These are phyloP conservation scores for Colletotrichum kahawae DNA, from an alignment of 2,329 filamentous ascomycete genomes.

Conservation along the genomic window DNA sequence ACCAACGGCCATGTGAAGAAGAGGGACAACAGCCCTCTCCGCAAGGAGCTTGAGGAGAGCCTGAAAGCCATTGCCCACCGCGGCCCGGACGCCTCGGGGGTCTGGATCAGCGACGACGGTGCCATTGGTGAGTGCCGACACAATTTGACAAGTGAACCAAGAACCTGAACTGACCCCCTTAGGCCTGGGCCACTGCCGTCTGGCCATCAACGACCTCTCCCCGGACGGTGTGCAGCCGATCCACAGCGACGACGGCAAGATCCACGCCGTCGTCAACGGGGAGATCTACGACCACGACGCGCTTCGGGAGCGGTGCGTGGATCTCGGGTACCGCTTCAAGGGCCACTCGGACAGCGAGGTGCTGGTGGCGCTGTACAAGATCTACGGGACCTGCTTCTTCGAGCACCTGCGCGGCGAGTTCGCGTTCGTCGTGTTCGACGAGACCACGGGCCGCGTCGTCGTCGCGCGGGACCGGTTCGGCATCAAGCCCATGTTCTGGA, in stretches of 20 bases:
- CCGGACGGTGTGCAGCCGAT: conserved; percentile 52
- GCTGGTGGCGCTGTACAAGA: conserved; percentile 55
- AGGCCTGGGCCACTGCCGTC: conserved; percentile 52
- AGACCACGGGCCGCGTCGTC: conserved; percentile 43
- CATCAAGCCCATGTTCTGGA: conserved; percentile 63
- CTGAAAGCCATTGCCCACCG: conserved; percentile 33
- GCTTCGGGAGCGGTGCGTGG: conserved; percentile 41
- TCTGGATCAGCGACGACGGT: conserved; percentile 30
- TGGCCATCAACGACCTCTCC: conserved; percentile 58
- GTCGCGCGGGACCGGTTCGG: conserved; percentile 60
- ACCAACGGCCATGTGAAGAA: background rate
- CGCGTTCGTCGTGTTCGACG: conserved; percentile 55
- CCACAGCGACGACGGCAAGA: conserved; percentile 33
- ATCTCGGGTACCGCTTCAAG: conserved; percentile 47
- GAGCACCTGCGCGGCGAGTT: conserved; percentile 59
- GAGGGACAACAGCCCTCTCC: background rate
- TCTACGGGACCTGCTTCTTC: conserved; percentile 44
- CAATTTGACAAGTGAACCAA: background rate
- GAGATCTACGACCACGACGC: conserved; percentile 62
- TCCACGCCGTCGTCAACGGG: conserved; percentile 65
- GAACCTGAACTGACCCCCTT: background rate
- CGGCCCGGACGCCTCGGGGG: conserved; percentile 33
- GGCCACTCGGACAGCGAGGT: conserved; percentile 56
- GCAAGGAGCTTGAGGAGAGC: conserved; percentile 25
- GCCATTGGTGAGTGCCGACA: background rate